Percentiles rank a stretch among this genome's conserved stretches.
Conservation (phyloP, 495 filamentous ascomycete genomes). For the Hapsidospora chrysogenum region DNA sequence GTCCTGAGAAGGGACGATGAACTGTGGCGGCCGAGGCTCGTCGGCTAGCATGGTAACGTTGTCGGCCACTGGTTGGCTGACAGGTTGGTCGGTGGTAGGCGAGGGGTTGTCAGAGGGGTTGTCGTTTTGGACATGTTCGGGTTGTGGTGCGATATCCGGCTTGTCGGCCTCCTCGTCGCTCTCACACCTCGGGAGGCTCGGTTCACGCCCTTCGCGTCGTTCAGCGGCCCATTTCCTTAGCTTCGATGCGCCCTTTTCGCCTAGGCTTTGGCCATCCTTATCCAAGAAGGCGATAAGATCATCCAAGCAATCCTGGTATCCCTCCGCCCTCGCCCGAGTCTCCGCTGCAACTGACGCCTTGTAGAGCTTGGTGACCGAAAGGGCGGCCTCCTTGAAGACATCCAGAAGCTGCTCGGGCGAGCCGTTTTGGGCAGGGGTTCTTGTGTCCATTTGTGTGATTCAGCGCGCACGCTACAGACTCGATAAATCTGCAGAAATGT, state of each 20-base stretch:
- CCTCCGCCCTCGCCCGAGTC: constrained; percentile 53
- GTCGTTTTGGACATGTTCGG: constrained; percentile 23
- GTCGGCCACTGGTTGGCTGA: constrained; percentile 8
- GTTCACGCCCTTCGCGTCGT: constrained; percentile 44
- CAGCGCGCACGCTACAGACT: too few relatives aligned
- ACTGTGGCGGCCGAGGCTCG: neutral
- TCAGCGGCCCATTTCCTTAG: constrained; percentile 77
- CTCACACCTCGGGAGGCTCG: constrained; percentile 29
- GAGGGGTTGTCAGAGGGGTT: constrained; percentile 20
- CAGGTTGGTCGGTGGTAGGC: constrained; percentile 5
- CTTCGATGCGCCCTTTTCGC: constrained; percentile 64
- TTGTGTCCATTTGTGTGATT: neutral
- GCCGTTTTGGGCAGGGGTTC: constrained; percentile 16
- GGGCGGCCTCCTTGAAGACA: constrained; percentile 78
- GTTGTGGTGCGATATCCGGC: constrained; percentile 43
- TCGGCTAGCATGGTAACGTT: constrained; percentile 11
- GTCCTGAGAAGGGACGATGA: constrained; percentile 22
- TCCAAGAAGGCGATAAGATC: constrained; percentile 77
- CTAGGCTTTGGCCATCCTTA: constrained; percentile 55
- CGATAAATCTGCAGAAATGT: too few relatives aligned
- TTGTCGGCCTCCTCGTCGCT: constrained; percentile 51
- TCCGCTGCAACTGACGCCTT: constrained; percentile 70
- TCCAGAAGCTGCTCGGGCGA: constrained; percentile 68
- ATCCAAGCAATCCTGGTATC: constrained; percentile 89
- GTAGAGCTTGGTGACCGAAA: constrained; percentile 92